Percentiles rank a stretch among this genome's conserved stretches.
These are phyloP conservation scores for Phoenix roebelenii DNA, from an alignment of 176 grass and related monocot genomes.

Conservation along the genomic window DNA sequence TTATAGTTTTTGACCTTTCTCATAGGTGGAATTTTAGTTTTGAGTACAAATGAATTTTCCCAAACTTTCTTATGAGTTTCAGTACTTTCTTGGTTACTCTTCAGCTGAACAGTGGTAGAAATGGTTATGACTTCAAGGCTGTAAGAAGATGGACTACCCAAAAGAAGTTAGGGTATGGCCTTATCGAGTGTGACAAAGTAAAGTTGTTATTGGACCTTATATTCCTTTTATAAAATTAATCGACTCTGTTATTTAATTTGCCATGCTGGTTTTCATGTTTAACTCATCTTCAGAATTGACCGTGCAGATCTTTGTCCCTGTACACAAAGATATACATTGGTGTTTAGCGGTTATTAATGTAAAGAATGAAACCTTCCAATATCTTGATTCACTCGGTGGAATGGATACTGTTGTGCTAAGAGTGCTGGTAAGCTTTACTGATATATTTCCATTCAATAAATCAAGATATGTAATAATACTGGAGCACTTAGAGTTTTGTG, in stretches of 20 bases:
- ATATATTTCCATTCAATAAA: no score
- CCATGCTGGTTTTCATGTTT: constrained; percentile 17
- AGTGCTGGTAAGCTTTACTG: constrained; percentile 37
- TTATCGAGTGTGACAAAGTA: constrained; percentile 92
- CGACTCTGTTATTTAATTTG: constrained; percentile 9
- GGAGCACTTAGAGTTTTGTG: no score
- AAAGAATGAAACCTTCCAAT: constrained; percentile 78
- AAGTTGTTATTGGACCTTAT: constrained; percentile 21
- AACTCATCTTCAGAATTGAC: no score
- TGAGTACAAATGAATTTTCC: no score
- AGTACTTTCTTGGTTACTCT: constrained; percentile 1
- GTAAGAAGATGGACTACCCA: constrained; percentile 89
- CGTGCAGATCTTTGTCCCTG: constrained; percentile 83
- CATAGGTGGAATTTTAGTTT: no score
- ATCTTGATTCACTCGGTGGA: constrained; percentile 89
- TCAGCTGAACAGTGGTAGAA: constrained; percentile 56
- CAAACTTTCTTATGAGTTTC: neutral
- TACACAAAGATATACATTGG: constrained; percentile 96
- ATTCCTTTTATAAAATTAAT: neutral
- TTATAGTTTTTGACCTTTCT: no score
- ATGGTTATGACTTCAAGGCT: constrained; percentile 78
- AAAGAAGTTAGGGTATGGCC: constrained; percentile 77
- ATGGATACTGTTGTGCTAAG: constrained; percentile 47
- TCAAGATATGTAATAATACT: no score
- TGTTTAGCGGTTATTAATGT: constrained; percentile 93